Conservation (phyloP, 208 protist genomes). For the Trypanosoma conorhini region DNA sequence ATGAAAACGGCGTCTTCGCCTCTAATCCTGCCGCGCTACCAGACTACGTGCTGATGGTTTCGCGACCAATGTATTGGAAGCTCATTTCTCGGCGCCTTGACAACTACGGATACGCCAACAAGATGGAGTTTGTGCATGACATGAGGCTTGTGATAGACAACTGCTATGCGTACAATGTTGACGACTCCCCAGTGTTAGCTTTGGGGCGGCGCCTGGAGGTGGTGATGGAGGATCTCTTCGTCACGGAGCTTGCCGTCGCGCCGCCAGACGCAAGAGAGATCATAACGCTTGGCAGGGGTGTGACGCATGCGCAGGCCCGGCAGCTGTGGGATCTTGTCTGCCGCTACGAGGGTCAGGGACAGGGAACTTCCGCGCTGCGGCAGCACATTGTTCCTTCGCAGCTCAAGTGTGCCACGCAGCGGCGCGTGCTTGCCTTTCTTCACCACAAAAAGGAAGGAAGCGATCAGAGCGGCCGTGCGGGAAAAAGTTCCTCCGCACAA, state of each 20-base stretch:
- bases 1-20: slow-evolving; percentile 46
- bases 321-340: slow-evolving; percentile 44
- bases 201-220: slow-evolving; percentile 62
- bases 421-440: slow-evolving; percentile 59
- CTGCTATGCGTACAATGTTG: slow-evolving; percentile 80
- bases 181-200: slow-evolving; percentile 38
- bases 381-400: slow-evolving; percentile 49
- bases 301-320: slow-evolving; percentile 35
- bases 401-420: slow-evolving; percentile 56
- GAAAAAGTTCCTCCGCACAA: background rate
- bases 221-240: slow-evolving; percentile 82
- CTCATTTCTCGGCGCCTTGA: slow-evolving; percentile 61
- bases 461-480: slow-evolving; percentile 11
- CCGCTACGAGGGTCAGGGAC: slow-evolving; percentile 55
- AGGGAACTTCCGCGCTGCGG: slow-evolving; percentile 21
- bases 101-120: slow-evolving; percentile 55
- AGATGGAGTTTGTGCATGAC: slow-evolving; percentile 70
- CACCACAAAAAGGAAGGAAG: slow-evolving; percentile 2
- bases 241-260: slow-evolving; percentile 54
- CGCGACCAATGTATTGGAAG: slow-evolving; percentile 66
- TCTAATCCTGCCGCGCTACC: slow-evolving; percentile 53
- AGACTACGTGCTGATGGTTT: slow-evolving; percentile 48
- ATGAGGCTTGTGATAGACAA: slow-evolving; percentile 84
- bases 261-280: slow-evolving; percentile 47
- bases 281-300: slow-evolving; percentile 29